Evolutionary conservation across 139 green algal species (phyloP).

Genomic region (Klebsormidium nitens): DNA sequence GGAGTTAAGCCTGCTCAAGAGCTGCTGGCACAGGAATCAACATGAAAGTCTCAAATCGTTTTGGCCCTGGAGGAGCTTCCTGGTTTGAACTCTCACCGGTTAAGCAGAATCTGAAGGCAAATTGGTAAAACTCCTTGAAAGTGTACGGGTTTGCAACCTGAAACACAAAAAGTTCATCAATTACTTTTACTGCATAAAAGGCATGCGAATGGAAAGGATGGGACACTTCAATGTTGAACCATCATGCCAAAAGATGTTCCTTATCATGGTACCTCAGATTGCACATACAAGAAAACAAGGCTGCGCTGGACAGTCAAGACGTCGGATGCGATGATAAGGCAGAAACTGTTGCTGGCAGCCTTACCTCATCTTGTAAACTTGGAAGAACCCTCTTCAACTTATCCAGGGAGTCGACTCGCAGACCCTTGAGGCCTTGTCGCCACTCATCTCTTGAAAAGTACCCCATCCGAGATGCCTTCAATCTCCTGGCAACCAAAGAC

Average conservation of each 20-base stretch:
- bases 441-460: slow-evolving; percentile 47
- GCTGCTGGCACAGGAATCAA: slow-evolving; percentile 13
- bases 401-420: slow-evolving; percentile 25
- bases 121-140: slow-evolving; percentile 45
- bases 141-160: neutral
- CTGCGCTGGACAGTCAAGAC: too few species aligned
- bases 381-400: slow-evolving; percentile 44
- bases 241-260: too few species aligned
- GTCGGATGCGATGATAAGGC: too few species aligned
- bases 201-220: neutral
- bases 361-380: slow-evolving; percentile 18
- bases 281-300: too few species aligned
- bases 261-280: too few species aligned
- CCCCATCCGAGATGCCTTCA: slow-evolving; percentile 52
- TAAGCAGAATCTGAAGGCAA: slow-evolving; percentile 60
- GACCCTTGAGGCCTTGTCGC: neutral
- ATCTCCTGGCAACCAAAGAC: slow-evolving; percentile 35
- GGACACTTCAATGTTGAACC: neutral
- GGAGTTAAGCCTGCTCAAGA: neutral
- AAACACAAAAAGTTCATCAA: neutral
- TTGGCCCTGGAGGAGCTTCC: too few species aligned
- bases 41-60: slow-evolving; percentile 47
- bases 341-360: slow-evolving; percentile 1
- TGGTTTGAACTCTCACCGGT: slow-evolving; percentile 33
- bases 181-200: neutral